Evolutionary conservation across 768 basidiomycete genomes (phyloP).

Genomic region (Suillus clintonianus): DNA sequence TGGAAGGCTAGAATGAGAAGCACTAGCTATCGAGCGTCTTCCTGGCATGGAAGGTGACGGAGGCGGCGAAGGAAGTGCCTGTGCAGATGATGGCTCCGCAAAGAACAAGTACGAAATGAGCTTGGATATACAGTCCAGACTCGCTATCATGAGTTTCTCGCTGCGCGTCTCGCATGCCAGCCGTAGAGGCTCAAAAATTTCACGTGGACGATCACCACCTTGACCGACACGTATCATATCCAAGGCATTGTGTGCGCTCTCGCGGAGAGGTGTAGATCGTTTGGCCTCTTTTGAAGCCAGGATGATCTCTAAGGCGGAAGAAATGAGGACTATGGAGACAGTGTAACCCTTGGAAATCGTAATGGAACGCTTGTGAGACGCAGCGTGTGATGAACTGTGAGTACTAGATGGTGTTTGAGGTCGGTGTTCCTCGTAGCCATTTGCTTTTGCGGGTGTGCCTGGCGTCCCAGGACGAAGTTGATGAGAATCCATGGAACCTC

Average conservation of each 20-base stretch:
- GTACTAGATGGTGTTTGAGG: constrained; percentile 22
- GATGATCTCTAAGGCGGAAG: constrained; percentile 85
- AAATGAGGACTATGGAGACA: constrained; percentile 78
- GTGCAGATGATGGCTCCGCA: constrained; percentile 56
- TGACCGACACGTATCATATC: constrained; percentile 78
- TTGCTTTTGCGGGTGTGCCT: constrained; percentile 10
- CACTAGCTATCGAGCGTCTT: constrained; percentile 41
- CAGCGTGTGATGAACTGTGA: constrained; percentile 12
- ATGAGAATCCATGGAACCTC: constrained; percentile 1
- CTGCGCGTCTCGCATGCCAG: constrained; percentile 94
- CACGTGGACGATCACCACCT: constrained; percentile 75
- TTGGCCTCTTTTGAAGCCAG: constrained; percentile 87
- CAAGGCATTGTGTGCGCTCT: constrained; percentile 78
- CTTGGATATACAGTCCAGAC: constrained; percentile 96
- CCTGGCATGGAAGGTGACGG: constrained; percentile 62
- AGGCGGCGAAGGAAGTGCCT: constrained; percentile 68
- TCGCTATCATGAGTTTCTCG: constrained; percentile 94
- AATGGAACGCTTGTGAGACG: constrained; percentile 55
- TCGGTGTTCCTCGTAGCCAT: constrained; percentile 14
- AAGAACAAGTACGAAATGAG: constrained; percentile 98
- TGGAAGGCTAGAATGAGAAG: constrained; percentile 51
- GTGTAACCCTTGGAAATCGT: constrained; percentile 69
- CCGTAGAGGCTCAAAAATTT: constrained; percentile 94
- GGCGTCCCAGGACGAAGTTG: constrained; percentile 6
- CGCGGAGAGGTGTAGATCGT: constrained; percentile 76